These are phyloP conservation scores for Glonium stellatum DNA, from an alignment of 495 filamentous ascomycete genomes.

Conservation along the genomic window DNA sequence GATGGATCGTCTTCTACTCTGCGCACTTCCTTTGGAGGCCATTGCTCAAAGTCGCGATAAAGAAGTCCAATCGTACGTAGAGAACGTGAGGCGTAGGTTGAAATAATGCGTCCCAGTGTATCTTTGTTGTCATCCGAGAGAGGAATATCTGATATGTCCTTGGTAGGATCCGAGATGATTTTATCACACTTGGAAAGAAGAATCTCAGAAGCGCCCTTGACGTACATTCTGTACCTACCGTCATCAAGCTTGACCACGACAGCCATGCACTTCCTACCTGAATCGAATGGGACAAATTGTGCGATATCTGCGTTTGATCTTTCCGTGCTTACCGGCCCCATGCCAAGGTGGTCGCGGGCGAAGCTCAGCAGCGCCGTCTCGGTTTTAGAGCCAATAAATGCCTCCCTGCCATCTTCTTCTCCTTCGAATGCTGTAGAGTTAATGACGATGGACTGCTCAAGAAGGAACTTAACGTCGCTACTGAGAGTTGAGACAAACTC, in stretches of 20 bases:
- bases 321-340: constrained; percentile 53
- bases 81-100: constrained; percentile 70
- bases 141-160: constrained; percentile 37
- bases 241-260: constrained; percentile 52
- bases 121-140: constrained; percentile 36
- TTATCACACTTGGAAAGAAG: constrained; percentile 58
- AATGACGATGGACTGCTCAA: constrained; percentile 55
- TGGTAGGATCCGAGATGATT: constrained; percentile 65
- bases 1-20: constrained; percentile 61
- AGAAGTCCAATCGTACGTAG: constrained; percentile 80
- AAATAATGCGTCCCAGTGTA: constrained; percentile 59
- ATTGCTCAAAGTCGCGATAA: constrained; percentile 82
- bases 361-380: constrained; percentile 61
- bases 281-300: constrained; percentile 64
- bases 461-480: constrained; percentile 43
- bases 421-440: constrained; percentile 65
- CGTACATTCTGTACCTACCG: constrained; percentile 53
- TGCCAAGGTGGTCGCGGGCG: constrained; percentile 54
- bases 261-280: constrained; percentile 61
- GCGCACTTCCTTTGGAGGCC: constrained; percentile 68
- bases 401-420: constrained; percentile 43
- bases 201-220: constrained; percentile 66
- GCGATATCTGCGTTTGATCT: constrained; percentile 53
- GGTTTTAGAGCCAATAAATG: constrained; percentile 65
- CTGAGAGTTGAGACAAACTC: constrained; percentile 56